Evolutionary conservation across 352 stramenopile species (phyloP), one percentile per base, ranked within the genome.

Genomic region (Globisporangium nagaii): DNA sequence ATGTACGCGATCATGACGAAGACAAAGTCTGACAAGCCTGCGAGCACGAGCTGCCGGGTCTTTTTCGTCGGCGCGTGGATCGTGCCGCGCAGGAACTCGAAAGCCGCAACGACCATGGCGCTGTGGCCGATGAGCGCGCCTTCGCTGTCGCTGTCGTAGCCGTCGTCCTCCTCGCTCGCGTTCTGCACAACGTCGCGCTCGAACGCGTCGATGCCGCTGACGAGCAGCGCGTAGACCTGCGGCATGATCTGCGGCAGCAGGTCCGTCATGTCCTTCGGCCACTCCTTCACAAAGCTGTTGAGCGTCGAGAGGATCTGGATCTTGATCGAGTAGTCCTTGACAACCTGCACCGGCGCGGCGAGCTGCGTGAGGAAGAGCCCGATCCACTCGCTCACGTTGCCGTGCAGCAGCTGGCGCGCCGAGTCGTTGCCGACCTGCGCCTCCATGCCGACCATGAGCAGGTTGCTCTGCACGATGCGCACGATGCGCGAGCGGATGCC

Each of bases 371-470:
- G 58, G 56, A 93, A 86, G 13, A 89, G 63, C 0, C 65, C 58
- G 59, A 93, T 89, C 82, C 82, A 92, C 42, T 79, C 75, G 28
- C 66, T 71, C 34, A 78, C 74, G 60, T 87, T 88, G 36, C 68
- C 67, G 17, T 87, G 76, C 46, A 92, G 66, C 36, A 92, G 56
- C 55, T 80, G 70, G 39, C 68, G 52, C 17, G 83, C 83, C 34
- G 61, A 61, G 4, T 51, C 50, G 47, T 89, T 89, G 32, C 83
- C 83, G n/a, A 89, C 69, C 45, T 90, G 78, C 5, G 83, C 79
- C 46, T 90, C 79, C 68, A 93, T 90, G n/a, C 80, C 80, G 40
- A 90, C 74, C 78, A 90, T 90, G 6, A 88, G 60, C 19, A 93
- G 54, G 54, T 70, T 86, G 63, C 65, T 89, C 61, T 93, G 75